Base-by-base conservation (phyloP, 2,329 filamentous ascomycete genomes). In the Diaporthe sp. region DNA sequence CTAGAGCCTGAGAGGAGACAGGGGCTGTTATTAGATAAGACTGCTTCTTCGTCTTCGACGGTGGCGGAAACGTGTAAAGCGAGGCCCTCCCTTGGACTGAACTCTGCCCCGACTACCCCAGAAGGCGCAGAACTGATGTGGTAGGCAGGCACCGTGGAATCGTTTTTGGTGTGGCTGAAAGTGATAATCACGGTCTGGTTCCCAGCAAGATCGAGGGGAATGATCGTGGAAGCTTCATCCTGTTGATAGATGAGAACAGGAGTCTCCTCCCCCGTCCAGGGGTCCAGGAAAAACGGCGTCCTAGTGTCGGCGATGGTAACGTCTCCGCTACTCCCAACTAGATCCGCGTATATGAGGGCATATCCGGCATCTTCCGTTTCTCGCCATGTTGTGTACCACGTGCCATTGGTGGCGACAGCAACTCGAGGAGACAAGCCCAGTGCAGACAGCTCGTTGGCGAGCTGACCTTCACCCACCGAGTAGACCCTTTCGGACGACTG, bases 371-470 rank as follows among this genome's bases (percentile, higher is more conserved):
- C 51, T 28, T 55, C n/a, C 2, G 51, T 55, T 55, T 55, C 51
- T 55, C 51, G 51, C 51, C 51, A 55, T 55, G 51, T 55, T 28
- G 51, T 55, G 25, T 55, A 55, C 51, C 51, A 55, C 6, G 51
- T 55, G 6, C 51, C 51, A 31, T 55, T 28, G 3, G n/a, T 55
- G 51, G 4, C 17, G 12, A 55, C 51, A 17, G 51, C 51, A 28
- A 55, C 51, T 10, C 13, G 51, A 4, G 51, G 51, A 28, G 51
- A 55, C 25, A 55, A 55, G 8, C 51, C 51, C 3, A 55, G 51
- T 31, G 25, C 51, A 55, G 51, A 55, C 25, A 55, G 51, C 51
- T 55, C 25, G 51, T 15, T 2, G 51, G 51, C 51, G 51, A 55
- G 51, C 25, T 55, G 51, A 13, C 51, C 25, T 55, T 28, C 51